These are phyloP conservation scores for Saccharomyces hybrid DNA, from an alignment of 1,139 yeast species.

Conservation along the genomic window DNA sequence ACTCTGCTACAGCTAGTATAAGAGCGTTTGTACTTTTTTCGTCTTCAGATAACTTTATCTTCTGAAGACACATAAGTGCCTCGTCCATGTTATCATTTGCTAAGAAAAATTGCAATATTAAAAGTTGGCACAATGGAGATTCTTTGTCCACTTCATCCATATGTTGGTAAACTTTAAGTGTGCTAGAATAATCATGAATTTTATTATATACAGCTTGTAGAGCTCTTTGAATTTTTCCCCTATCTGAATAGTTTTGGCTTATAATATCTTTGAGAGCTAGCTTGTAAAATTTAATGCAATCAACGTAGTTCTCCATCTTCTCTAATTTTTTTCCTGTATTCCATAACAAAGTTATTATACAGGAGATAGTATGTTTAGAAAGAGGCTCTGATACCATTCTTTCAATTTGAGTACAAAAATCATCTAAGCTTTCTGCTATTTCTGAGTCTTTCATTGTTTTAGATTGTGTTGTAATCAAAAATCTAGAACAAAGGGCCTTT, in stretches of 20 bases:
- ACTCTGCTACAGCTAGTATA: conserved; percentile 19
- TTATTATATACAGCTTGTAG: conserved; percentile 14
- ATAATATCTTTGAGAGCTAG: conserved; percentile 14
- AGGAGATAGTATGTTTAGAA: conserved; percentile 13
- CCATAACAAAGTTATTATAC: conserved; percentile 24
- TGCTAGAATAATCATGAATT: conserved; percentile 8
- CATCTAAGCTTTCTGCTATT: conserved; percentile 12
- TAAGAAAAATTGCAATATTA: conserved; percentile 11
- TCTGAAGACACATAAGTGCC: conserved; percentile 10
- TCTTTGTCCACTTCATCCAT: conserved; percentile 13
- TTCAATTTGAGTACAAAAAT: conserved; percentile 13
- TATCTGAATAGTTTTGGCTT: conserved; percentile 16
- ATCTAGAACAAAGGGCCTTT: conserved; percentile 14
- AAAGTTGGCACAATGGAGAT: conserved; percentile 17
- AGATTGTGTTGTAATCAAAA: conserved; percentile 21
- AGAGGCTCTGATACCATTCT: conserved; percentile 9
- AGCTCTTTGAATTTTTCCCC: conserved; percentile 22
- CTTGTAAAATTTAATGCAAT: conserved; percentile 16
- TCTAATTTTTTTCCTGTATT: conserved; percentile 23
- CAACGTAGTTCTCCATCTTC: conserved; percentile 14
- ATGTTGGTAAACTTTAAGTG: conserved; percentile 8
- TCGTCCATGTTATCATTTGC: conserved; percentile 6
- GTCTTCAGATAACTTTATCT: conserved; percentile 10
- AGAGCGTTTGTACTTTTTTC: conserved; percentile 16
- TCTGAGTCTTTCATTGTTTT: conserved; percentile 13